These are phyloP conservation scores for Paramecium pentaurelia DNA, from an alignment of 73 alveolate genomes.

Conservation along the genomic window DNA sequence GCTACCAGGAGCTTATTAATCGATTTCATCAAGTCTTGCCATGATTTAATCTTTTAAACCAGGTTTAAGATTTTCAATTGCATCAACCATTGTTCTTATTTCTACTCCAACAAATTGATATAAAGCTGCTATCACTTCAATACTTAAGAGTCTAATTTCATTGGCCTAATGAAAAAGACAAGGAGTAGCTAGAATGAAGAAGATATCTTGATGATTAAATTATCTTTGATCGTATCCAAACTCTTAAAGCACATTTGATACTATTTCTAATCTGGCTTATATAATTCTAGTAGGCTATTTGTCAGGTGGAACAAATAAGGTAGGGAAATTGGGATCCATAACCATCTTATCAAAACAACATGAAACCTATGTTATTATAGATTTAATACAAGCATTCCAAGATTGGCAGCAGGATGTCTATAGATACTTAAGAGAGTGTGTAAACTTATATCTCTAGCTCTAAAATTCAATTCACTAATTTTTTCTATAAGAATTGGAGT, in stretches of 20 bases:
- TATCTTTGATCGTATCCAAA: constrained; percentile 87
- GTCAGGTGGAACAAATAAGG: constrained; percentile 88
- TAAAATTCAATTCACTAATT: constrained; percentile 88
- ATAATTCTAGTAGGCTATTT: constrained; percentile 90
- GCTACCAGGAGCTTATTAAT: background rate
- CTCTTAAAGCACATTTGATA: constrained; percentile 79
- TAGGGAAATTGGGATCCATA: constrained; percentile 77
- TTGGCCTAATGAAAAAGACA: constrained; percentile 84
- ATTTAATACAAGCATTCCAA: constrained; percentile 74
- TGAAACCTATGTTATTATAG: background rate
- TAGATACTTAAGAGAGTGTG: constrained; percentile 79
- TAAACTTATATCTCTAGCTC: constrained; percentile 91
- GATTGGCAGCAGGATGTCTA: constrained; percentile 90
- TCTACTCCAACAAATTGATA: constrained; percentile 85
- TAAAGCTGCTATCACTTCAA: constrained; percentile 83
- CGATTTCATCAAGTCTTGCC: constrained; percentile 11
- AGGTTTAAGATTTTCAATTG: constrained; percentile 53
- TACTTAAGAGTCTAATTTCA: constrained; percentile 87
- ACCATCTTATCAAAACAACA: constrained; percentile 80
- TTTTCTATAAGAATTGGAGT: constrained; percentile 86
- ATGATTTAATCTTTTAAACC: background rate
- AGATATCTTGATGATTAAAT: constrained; percentile 91
- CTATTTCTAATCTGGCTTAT: constrained; percentile 91
- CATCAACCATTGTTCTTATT: constrained; percentile 52
- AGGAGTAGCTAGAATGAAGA: constrained; percentile 83